Conservation (phyloP, 805 yeast species). For the Metschnikowia continentalis region DNA sequence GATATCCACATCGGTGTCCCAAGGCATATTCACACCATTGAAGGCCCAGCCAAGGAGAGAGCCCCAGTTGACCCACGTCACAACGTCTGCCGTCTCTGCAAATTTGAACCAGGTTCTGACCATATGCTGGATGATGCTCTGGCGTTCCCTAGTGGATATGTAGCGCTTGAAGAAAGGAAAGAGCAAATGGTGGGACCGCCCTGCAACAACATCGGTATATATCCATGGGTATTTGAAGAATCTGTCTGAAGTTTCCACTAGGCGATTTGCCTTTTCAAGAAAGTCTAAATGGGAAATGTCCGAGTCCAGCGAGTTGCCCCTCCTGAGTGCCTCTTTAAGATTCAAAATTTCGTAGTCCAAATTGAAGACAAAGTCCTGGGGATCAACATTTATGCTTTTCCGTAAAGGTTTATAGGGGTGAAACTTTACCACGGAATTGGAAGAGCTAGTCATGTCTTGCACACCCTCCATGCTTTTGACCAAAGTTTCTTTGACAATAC, state of each 20-base stretch:
- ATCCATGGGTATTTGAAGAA: slow-evolving; percentile 41
- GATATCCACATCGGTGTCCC: slow-evolving; percentile 20
- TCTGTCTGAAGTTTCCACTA: slow-evolving; percentile 24
- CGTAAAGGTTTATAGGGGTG: slow-evolving; percentile 7
- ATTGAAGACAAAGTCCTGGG: slow-evolving; percentile 29
- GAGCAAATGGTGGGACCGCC: slow-evolving; percentile 28
- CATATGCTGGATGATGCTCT: slow-evolving; percentile 35
- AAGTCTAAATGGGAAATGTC: slow-evolving; percentile 28
- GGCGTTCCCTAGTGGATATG: slow-evolving; percentile 33
- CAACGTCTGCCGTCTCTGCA: slow-evolving; percentile 27
- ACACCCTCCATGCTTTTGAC: slow-evolving; percentile 7
- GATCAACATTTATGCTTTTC: slow-evolving; percentile 16
- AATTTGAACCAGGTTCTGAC: slow-evolving; percentile 35
- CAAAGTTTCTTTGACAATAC: slow-evolving; percentile 3
- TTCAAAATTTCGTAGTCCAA: slow-evolving; percentile 25
- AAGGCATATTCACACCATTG: slow-evolving; percentile 20
- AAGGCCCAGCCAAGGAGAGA: slow-evolving; percentile 19
- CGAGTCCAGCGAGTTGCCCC: slow-evolving; percentile 12
- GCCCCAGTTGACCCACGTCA: slow-evolving; percentile 30
- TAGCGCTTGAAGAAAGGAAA: slow-evolving; percentile 36
- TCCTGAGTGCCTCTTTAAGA: slow-evolving; percentile 18
- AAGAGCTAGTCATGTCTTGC: not conserved
- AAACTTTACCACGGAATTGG: not conserved
- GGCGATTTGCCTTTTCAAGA: slow-evolving; percentile 22
- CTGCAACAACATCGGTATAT: slow-evolving; percentile 30